phyloP scores from a whole-genome alignment of 176 grass and related monocot genomes.

The Cenchrus purpureus region DNA sequence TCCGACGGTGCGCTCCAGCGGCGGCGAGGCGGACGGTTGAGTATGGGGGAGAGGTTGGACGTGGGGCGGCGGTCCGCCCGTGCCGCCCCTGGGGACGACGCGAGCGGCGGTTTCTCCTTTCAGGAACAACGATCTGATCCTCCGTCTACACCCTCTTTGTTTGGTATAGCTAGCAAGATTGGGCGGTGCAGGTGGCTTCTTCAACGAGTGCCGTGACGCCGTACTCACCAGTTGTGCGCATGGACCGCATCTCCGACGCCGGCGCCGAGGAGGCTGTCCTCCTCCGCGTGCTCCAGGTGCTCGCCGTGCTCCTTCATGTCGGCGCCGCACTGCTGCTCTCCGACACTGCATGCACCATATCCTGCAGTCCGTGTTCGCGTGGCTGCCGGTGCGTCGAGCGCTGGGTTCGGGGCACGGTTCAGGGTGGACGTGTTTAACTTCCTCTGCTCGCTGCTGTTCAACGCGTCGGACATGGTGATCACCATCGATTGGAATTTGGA shows the following conservation, averaged over 20 bases:
- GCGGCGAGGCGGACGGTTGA: too few species aligned
- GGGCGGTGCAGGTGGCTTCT: too few species aligned
- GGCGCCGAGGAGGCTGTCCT: slow-evolving; percentile 76
- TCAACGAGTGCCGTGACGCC: slow-evolving; percentile 77
- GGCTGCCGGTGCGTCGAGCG: slow-evolving; percentile 47
- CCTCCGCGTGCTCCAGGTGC: slow-evolving; percentile 84
- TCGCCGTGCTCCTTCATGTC: slow-evolving; percentile 54
- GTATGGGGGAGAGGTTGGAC: too few species aligned
- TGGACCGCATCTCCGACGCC: slow-evolving; percentile 66
- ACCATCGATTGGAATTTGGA: slow-evolving; percentile 24
- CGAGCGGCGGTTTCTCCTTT: too few species aligned
- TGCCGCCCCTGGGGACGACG: too few species aligned
- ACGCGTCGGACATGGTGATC: slow-evolving; percentile 58
- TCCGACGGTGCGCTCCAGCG: too few species aligned
- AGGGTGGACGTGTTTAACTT: slow-evolving; percentile 89
- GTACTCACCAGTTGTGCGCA: slow-evolving; percentile 61
- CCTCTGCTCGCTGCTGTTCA: slow-evolving; percentile 81
- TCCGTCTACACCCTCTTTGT: too few species aligned
- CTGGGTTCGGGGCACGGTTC: slow-evolving; percentile 75
- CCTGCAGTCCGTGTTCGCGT: slow-evolving; percentile 70
- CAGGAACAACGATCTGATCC: too few species aligned
- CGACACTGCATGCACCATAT: slow-evolving; percentile 84
- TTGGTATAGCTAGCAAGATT: too few species aligned
- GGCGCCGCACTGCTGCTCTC: slow-evolving; percentile 68
- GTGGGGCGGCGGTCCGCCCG: too few species aligned